Conservation (phyloP, 805 yeast genomes). For the Wickerhamomyces pijperi region DNA sequence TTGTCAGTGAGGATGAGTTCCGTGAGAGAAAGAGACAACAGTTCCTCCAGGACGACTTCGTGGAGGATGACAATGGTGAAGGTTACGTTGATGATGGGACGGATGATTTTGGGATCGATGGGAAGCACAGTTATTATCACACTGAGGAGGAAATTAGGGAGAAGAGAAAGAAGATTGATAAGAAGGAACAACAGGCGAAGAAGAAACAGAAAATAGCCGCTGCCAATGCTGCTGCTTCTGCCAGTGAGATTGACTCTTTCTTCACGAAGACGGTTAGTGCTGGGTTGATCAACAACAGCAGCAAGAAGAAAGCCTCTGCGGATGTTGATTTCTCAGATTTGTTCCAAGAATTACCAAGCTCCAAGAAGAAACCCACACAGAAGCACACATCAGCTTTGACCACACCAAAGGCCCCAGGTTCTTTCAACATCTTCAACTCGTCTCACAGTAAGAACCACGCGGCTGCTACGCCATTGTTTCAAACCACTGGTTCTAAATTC, state of each 20-base stretch:
- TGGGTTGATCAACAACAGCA: too few species aligned
- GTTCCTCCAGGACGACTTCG: conserved; percentile 81
- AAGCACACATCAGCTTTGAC: conserved; percentile 6
- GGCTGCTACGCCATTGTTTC: too few species aligned
- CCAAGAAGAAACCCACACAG: too few species aligned
- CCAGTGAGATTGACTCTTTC: too few species aligned
- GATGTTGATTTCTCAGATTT: conserved; percentile 51
- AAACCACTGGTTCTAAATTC: conserved; percentile 13
- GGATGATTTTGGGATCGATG: conserved; percentile 70
- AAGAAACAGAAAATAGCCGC: background rate
- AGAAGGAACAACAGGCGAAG: conserved; percentile 4
- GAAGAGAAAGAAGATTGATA: conserved; percentile 11
- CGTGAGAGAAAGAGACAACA: conserved; percentile 70
- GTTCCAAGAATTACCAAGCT: conserved; percentile 26
- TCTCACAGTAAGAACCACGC: too few species aligned
- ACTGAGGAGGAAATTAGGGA: conserved; percentile 33
- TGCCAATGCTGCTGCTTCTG: too few species aligned
- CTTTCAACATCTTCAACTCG: conserved; percentile 9
- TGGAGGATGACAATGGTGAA: conserved; percentile 86
- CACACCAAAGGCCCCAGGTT: too few species aligned
- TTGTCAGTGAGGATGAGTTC: conserved; percentile 73
- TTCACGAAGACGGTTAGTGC: too few species aligned
- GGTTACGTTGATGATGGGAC: conserved; percentile 92
- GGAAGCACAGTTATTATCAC: conserved; percentile 34
- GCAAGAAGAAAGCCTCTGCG: too few species aligned